A percentile compares a stretch with the other conserved stretches of the same genome.
Evolutionary conservation across 2,329 filamentous ascomycete genomes (phyloP).

Genomic region (Exophiala oligosperma): DNA sequence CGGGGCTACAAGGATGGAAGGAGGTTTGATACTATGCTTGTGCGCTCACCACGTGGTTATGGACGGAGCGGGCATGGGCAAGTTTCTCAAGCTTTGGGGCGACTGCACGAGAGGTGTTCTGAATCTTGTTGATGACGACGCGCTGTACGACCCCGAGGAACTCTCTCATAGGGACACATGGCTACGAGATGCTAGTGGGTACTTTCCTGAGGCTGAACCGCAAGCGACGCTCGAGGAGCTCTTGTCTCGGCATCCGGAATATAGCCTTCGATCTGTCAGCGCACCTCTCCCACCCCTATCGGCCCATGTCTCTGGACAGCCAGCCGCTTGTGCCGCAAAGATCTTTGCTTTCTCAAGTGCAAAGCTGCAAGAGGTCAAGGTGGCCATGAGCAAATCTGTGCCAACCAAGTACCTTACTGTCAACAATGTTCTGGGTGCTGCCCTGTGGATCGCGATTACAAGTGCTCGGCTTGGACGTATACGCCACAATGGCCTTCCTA

Average conservation of each 20-base stretch:
- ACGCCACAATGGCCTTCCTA: constrained; percentile 2
- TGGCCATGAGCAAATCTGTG: constrained; percentile 4
- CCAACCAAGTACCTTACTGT: constrained; percentile 6
- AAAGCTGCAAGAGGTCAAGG: constrained; percentile 7
- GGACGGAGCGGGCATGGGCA: constrained; percentile 8
- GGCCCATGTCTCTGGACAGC: constrained; percentile 7
- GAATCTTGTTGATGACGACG: neutral
- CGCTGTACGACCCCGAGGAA: neutral
- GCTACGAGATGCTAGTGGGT: constrained; percentile 5
- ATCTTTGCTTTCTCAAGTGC: constrained; percentile 12
- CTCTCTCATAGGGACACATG: constrained; percentile 1
- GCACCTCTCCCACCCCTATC: constrained; percentile 2
- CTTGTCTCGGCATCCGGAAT: constrained; percentile 7
- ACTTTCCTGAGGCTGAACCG: neutral
- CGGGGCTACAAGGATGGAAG: constrained; percentile 4
- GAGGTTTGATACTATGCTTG: constrained; percentile 5
- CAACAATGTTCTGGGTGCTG: constrained; percentile 10
- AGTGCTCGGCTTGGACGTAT: constrained; percentile 6
- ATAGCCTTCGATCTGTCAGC: constrained; percentile 4
- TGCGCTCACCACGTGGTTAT: constrained; percentile 6
- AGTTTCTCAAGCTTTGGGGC: constrained; percentile 6
- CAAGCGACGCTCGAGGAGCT: constrained; percentile 9
- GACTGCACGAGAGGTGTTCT: constrained; percentile 5
- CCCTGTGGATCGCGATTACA: constrained; percentile 5
- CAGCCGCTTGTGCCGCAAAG: constrained; percentile 4